phyloP scores from a whole-genome alignment of 2,329 filamentous ascomycete species.

The Alternaria ventricosa region DNA sequence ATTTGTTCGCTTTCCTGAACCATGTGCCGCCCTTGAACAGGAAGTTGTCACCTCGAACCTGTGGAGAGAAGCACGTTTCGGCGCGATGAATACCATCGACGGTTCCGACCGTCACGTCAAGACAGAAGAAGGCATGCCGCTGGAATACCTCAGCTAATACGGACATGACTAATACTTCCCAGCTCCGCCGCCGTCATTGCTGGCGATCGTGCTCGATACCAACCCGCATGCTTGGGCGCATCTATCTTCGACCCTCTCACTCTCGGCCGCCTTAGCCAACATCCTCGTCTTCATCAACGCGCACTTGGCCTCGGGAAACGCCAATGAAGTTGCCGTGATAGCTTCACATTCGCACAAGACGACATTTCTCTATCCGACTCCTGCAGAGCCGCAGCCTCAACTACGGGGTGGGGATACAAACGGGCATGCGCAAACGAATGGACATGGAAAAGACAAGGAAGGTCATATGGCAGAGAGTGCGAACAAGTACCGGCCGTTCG shows the following conservation, averaged over 20 bases:
- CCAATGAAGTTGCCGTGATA: constrained; percentile 90
- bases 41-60: neutral
- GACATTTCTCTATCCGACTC: constrained; percentile 84
- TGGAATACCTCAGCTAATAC: neutral
- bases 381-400: constrained; percentile 31
- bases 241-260: constrained; percentile 74
- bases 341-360: constrained; percentile 88
- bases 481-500: constrained; percentile 95
- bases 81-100: constrained; percentile 69
- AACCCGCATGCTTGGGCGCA: constrained; percentile 94
- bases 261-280: constrained; percentile 84
- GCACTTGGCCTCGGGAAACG: constrained; percentile 90
- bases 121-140: constrained; percentile 41
- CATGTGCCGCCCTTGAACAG: neutral
- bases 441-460: constrained; percentile 23
- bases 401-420: constrained; percentile 27
- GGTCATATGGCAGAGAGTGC: constrained; percentile 56
- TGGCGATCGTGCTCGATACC: constrained; percentile 91
- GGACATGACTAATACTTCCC: constrained; percentile 12
- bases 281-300: constrained; percentile 97
- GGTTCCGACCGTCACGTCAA: constrained; percentile 57
- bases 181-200: constrained; percentile 76
- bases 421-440: constrained; percentile 37
- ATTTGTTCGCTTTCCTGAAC: neutral
- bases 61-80: neutral